phyloP scores from a whole-genome alignment of 176 grass and related monocot genomes.

The Oryza longistaminata region DNA sequence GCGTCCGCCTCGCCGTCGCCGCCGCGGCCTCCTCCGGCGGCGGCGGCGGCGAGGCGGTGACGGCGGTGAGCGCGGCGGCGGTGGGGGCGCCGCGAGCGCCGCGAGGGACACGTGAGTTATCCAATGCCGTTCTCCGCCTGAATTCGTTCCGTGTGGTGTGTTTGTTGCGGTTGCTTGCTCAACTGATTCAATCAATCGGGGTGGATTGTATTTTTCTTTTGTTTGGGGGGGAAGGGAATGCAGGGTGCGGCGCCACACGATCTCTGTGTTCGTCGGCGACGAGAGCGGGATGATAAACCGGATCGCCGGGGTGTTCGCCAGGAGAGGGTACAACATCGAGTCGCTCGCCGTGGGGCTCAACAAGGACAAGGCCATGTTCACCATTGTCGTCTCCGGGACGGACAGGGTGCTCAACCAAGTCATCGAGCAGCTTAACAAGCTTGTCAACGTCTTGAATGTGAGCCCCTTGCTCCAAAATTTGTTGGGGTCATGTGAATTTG shows the following conservation, averaged over 20 bases:
- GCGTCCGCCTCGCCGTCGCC: not conserved
- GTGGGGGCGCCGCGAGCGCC: not conserved
- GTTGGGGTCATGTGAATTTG: not conserved
- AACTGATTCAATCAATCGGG: too few species aligned
- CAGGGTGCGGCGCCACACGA: constrained; percentile 83
- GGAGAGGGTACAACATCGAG: constrained; percentile 97
- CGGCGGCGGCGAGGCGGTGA: constrained; percentile 25
- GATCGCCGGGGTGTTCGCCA: constrained; percentile 89
- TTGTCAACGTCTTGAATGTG: constrained; percentile 83
- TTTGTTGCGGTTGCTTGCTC: too few species aligned
- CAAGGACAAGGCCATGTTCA: constrained; percentile 96
- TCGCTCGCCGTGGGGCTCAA: constrained; percentile 97
- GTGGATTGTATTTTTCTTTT: too few species aligned
- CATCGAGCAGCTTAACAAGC: constrained; percentile 90
- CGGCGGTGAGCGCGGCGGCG: not conserved
- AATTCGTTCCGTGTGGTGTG: not conserved
- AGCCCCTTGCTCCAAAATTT: not conserved
- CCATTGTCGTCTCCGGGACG: constrained; percentile 89
- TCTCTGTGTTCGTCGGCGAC: constrained; percentile 95
- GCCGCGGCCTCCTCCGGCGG: not conserved
- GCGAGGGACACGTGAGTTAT: constrained; percentile 42
- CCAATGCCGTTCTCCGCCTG: not conserved
- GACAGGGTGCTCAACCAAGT: constrained; percentile 78
- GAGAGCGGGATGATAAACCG: constrained; percentile 99
- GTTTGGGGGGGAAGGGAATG: constrained; percentile 3